Conservation (phyloP, 352 stramenopile species). For the Phytophthora cryptogea region DNA sequence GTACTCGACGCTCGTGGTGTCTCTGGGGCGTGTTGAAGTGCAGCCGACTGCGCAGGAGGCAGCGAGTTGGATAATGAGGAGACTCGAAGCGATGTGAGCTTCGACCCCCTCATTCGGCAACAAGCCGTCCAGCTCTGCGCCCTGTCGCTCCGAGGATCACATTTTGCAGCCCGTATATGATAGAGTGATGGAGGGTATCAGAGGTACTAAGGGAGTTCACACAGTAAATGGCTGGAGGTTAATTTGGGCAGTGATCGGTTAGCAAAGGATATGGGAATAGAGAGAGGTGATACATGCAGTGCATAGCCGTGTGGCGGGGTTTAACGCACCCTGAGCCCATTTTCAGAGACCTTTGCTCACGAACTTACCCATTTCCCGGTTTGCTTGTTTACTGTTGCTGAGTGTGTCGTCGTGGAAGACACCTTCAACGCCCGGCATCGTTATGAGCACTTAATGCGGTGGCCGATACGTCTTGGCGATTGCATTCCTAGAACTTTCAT, state of each 20-base stretch:
- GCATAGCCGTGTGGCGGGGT: background rate
- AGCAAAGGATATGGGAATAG: background rate
- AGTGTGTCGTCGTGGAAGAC: too few species aligned
- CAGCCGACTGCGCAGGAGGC: constrained; percentile 16
- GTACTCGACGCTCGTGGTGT: constrained; percentile 17
- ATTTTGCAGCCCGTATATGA: background rate
- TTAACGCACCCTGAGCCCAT: constrained; percentile 6
- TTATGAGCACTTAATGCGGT: too few species aligned
- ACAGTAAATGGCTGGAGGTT: background rate
- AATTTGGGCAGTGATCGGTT: background rate
- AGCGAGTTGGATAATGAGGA: constrained; percentile 33
- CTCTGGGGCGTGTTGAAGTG: constrained; percentile 21
- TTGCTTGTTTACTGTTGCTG: constrained; percentile 2
- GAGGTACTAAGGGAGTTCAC: background rate
- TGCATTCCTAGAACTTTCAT: background rate
- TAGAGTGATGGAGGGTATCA: background rate
- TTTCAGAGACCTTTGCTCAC: constrained; percentile 7
- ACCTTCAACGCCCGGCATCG: too few species aligned
- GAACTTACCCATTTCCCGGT: constrained; percentile 10
- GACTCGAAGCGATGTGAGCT: constrained; percentile 1
- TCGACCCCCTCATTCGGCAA: constrained; percentile 22
- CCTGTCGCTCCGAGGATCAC: constrained; percentile 21
- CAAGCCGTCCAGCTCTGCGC: constrained; percentile 19
- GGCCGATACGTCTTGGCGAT: background rate
- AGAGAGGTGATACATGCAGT: background rate